Percentiles rank a stretch among this genome's conserved stretches.
Conservation (phyloP, 108 stramenopile genomes). For the Cyclotella kingstonii region DNA sequence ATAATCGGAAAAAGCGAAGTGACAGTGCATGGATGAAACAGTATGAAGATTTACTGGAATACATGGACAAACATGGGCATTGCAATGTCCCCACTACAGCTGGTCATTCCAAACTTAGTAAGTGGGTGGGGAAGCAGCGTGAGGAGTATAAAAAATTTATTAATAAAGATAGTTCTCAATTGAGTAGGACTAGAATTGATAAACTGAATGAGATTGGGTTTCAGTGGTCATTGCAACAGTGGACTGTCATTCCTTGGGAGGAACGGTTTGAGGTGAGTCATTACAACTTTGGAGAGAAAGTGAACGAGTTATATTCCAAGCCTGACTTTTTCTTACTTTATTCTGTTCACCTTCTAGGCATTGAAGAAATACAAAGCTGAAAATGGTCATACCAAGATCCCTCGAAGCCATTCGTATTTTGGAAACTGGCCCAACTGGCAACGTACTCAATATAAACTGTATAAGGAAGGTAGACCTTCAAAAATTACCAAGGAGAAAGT, state of each 20-base stretch:
- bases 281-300: background rate
- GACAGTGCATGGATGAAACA: slow-evolving; percentile 21
- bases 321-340: background rate
- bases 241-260: slow-evolving; percentile 44
- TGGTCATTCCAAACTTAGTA: slow-evolving; percentile 26
- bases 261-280: slow-evolving; percentile 39
- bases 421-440: slow-evolving; percentile 56
- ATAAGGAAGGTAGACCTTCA: slow-evolving; percentile 30
- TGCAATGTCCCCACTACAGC: slow-evolving; percentile 39
- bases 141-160: slow-evolving; percentile 45
- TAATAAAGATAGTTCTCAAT: slow-evolving; percentile 38
- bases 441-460: slow-evolving; percentile 50
- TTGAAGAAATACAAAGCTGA: slow-evolving; percentile 35
- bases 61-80: slow-evolving; percentile 18
- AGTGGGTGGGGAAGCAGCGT: slow-evolving; percentile 47
- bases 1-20: slow-evolving; percentile 31
- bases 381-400: slow-evolving; percentile 38
- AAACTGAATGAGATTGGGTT: slow-evolving; percentile 40
- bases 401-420: slow-evolving; percentile 36
- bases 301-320: background rate
- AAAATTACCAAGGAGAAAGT: slow-evolving; percentile 52
- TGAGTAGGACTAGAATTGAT: slow-evolving; percentile 28
- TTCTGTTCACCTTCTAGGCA: slow-evolving; percentile 2
- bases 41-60: slow-evolving; percentile 23
- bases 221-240: slow-evolving; percentile 35